Conservation (phyloP, 306 rosid species). For the Vachellia collinsii region DNA sequence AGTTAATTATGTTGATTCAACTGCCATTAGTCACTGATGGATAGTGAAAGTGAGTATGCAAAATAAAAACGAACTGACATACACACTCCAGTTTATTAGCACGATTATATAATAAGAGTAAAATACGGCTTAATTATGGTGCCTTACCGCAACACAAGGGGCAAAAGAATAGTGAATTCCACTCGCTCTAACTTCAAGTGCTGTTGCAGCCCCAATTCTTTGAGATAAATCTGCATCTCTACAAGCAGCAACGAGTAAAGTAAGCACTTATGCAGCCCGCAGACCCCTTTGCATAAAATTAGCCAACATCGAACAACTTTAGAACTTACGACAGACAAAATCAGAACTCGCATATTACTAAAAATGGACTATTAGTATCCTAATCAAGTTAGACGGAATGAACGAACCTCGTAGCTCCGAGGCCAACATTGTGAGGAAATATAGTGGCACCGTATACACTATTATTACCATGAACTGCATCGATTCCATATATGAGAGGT, state of each 20-base stretch:
- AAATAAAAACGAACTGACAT: not conserved
- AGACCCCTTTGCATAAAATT: not conserved
- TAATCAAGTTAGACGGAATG: conserved; percentile 21
- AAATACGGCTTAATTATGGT: not conserved
- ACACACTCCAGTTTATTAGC: not conserved
- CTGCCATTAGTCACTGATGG: not conserved
- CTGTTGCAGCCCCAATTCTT: conserved; percentile 85
- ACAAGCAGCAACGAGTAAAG: no score
- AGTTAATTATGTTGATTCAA: conserved; percentile 17
- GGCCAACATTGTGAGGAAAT: conserved; percentile 85
- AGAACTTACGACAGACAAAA: not conserved
- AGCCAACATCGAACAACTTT: not conserved
- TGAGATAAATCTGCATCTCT: conserved; percentile 81
- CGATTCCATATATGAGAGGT: conserved; percentile 78
- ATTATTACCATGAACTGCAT: conserved; percentile 94
- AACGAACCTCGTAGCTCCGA: conserved; percentile 82
- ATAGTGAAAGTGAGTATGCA: not conserved
- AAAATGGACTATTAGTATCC: not conserved
- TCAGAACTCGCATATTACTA: not conserved
- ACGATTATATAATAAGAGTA: not conserved
- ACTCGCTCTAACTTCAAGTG: conserved; percentile 84
- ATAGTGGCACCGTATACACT: conserved; percentile 77
- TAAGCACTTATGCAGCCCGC: no score
- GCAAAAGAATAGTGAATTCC: conserved; percentile 75
- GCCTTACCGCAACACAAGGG: conserved; percentile 88